Base-by-base conservation (phyloP, 257 asterid genomes). In the Coffea canephora region DNA sequence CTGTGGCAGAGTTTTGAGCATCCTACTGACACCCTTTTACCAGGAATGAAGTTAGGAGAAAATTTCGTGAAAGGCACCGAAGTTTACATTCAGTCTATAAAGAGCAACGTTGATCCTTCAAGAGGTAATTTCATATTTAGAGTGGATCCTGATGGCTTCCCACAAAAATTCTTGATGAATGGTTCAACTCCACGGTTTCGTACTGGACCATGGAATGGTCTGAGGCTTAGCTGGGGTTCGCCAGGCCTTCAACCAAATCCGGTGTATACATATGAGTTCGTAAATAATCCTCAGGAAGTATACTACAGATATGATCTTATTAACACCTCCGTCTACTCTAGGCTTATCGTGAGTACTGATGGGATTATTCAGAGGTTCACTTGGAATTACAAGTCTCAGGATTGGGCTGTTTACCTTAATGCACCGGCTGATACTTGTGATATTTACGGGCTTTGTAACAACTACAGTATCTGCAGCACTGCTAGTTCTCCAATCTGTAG, bases 1-100 rank as follows among this genome's bases (percentile, higher is more conserved):
- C 34, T 88, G 0, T 87, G 94, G 94, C 87, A 86, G 82, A 90
- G 94, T 23, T 88, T 87, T 71, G 83, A 88, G 34, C 68, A 83
- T 59, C 88, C 91, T 0, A 76, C 87, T 1, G 89, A 88, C 36
- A 87, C 88, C 0, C 36, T 81, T 48, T 54, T 90, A 23, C 89
- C 94, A 0, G 87, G 88, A 2, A 87, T 87, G 94, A 86, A 83
- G 61, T 74, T 86, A 11, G 94, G 94, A 3, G n/a, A 73, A 78
- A 81, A 86, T 75, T 74, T 52, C 15, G 43, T 2, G 13, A 85
- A 86, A 1, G 81, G 85, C 0, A 64, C 23, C 0, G 87, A 87
- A 34, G 74, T 39, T 11, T 82, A 34, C 69, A 54, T 85, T 4
- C 41, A 88, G 0, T 88, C 94, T 1, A 79, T 87, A 77, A 86